Percentiles rank a stretch among this genome's conserved stretches.
phyloP scores from a whole-genome alignment of 257 asterid species.

The Linderniella brevidens region DNA sequence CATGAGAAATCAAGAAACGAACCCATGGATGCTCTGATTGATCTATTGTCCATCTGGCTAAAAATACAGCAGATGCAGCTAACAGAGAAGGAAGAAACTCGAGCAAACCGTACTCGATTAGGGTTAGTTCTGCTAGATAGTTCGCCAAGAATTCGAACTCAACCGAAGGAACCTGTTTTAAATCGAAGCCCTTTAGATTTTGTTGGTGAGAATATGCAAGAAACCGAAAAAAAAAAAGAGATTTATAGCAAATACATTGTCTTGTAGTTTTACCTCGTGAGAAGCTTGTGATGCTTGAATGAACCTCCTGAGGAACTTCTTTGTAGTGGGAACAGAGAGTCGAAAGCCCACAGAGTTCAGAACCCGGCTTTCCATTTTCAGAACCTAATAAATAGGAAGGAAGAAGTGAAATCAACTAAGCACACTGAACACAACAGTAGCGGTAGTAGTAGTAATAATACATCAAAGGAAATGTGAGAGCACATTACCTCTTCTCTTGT shows the following conservation, averaged over 20 bases:
- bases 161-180: slow-evolving; percentile 63
- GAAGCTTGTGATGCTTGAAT: slow-evolving; percentile 92
- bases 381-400: slow-evolving; percentile 31
- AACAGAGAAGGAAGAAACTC: slow-evolving; percentile 70
- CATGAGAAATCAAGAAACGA: slow-evolving; percentile 11
- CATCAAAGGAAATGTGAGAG: no score
- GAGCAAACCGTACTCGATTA: slow-evolving; percentile 61
- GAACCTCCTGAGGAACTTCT: slow-evolving; percentile 97
- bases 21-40: slow-evolving; percentile 97
- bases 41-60: slow-evolving; percentile 93
- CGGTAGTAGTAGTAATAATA: no score
- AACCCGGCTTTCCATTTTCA: slow-evolving; percentile 60
- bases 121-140: slow-evolving; percentile 77
- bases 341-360: slow-evolving; percentile 58
- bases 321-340: slow-evolving; percentile 66
- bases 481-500: slow-evolving; percentile 60
- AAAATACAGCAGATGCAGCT: slow-evolving; percentile 89
- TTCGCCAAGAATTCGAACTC: slow-evolving; percentile 91
- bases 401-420: no score
- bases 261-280: slow-evolving; percentile 37
- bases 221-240: no score
- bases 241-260: not conserved
- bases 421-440: no score
- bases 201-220: not conserved
- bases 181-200: not conserved